phyloP scores from a whole-genome alignment of 1,284 basidiomycete species.

The Naganishia cerealis region DNA sequence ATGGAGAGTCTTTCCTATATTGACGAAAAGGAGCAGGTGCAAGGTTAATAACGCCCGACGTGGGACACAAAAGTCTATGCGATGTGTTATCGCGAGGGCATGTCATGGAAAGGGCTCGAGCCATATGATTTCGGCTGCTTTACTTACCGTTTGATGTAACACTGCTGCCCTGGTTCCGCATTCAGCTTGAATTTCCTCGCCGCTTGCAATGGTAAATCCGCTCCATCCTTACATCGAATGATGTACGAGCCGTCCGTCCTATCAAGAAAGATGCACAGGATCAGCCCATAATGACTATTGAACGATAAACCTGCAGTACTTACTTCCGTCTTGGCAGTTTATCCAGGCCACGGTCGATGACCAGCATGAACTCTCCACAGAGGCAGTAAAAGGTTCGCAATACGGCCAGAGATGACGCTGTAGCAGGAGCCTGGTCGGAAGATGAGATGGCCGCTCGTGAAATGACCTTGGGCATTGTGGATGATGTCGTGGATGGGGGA shows the following conservation, averaged over 20 bases:
- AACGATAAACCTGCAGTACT: slow-evolving; percentile 30
- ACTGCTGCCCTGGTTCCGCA: slow-evolving; percentile 46
- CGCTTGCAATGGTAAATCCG: slow-evolving; percentile 36
- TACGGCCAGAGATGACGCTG: slow-evolving; percentile 48
- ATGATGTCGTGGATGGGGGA: neutral
- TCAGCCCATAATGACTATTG: neutral
- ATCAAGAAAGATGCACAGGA: neutral
- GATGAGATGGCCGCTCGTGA: slow-evolving; percentile 50
- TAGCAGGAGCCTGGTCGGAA: slow-evolving; percentile 48
- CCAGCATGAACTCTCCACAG: slow-evolving; percentile 54
- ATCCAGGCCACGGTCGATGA: slow-evolving; percentile 52
- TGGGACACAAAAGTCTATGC: no score
- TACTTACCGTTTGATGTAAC: slow-evolving; percentile 46
- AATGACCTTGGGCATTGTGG: slow-evolving; percentile 53
- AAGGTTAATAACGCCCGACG: no score
- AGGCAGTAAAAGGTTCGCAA: slow-evolving; percentile 55
- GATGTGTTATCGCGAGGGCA: no score
- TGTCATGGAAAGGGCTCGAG: neutral
- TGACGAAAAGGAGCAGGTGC: neutral
- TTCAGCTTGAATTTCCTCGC: slow-evolving; percentile 55
- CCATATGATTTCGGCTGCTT: neutral
- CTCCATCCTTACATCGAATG: slow-evolving; percentile 44
- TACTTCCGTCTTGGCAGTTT: slow-evolving; percentile 48
- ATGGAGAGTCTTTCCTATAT: slow-evolving; percentile 27
- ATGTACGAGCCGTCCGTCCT: slow-evolving; percentile 51